A percentile compares a stretch with the other conserved stretches of the same genome.
Conservation (phyloP, 2,329 filamentous ascomycete species). For the Penicillium sp. region DNA sequence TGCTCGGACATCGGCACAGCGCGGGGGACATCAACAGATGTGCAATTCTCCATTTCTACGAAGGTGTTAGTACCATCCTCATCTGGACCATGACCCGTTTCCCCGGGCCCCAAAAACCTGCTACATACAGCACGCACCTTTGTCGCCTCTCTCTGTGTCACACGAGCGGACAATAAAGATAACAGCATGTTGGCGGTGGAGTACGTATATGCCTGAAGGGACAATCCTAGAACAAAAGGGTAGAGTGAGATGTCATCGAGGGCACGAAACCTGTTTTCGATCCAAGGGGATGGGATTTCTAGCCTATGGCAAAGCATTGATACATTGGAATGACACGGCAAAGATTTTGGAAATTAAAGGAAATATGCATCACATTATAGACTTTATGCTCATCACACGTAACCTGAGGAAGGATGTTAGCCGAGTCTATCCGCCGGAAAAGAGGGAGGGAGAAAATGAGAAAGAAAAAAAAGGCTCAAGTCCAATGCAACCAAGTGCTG, state of each 20-base stretch:
- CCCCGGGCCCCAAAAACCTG: background rate
- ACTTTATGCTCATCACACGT: constrained; percentile 42
- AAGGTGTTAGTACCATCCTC: background rate
- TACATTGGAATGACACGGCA: constrained; percentile 13
- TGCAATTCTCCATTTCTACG: background rate
- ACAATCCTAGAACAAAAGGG: background rate
- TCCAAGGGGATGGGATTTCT: background rate
- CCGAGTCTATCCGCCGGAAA: background rate
- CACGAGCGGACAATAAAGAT: background rate
- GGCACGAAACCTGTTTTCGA: constrained; percentile 1
- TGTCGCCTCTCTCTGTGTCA: background rate
- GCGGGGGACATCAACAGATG: background rate
- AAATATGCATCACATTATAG: constrained; percentile 36
- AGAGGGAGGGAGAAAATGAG: background rate
- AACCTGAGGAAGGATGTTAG: constrained; percentile 31
- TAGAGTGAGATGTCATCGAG: background rate
- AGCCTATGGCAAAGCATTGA: constrained; percentile 1
- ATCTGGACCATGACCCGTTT: background rate
- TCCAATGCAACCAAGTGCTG: background rate
- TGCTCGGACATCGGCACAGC: background rate
- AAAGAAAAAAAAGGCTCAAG: background rate
- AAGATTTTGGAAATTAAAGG: constrained; percentile 12
- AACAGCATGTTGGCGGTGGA: background rate
- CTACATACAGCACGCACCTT: constrained; percentile 3
- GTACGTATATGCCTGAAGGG: background rate